Percentiles rank a stretch among this genome's conserved stretches.
These are phyloP conservation scores for Jaenimonas drosophilae DNA, from an alignment of 208 protist genomes.

Conservation along the genomic window DNA sequence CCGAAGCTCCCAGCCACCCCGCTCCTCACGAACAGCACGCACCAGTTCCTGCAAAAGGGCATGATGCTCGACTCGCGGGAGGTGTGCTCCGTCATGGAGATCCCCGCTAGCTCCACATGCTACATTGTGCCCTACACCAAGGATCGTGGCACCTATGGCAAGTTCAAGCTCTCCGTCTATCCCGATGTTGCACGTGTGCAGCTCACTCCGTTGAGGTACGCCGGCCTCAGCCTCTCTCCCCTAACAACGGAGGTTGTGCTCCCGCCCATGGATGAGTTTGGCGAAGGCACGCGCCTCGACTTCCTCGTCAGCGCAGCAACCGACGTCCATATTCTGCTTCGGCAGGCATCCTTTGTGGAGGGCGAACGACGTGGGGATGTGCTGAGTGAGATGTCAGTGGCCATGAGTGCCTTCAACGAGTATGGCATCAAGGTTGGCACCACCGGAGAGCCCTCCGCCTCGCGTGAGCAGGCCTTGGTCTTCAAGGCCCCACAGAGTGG, in stretches of 20 bases:
- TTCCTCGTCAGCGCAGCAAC: conserved; percentile 57
- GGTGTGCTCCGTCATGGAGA: conserved; percentile 66
- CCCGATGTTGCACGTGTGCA: conserved; percentile 67
- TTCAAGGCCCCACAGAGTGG: conserved; percentile 61
- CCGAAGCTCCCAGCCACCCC: conserved; percentile 50
- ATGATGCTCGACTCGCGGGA: conserved; percentile 75
- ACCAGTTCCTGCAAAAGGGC: conserved; percentile 69
- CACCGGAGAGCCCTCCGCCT: conserved; percentile 46
- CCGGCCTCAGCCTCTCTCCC: conserved; percentile 36
- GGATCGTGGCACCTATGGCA: conserved; percentile 45
- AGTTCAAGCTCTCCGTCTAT: conserved; percentile 77
- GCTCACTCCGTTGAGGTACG: conserved; percentile 62
- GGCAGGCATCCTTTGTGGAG: conserved; percentile 32
- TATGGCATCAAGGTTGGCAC: conserved; percentile 52
- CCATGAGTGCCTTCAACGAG: conserved; percentile 58
- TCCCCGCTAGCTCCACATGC: conserved; percentile 61
- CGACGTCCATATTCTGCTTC: conserved; percentile 74
- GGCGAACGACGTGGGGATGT: conserved; percentile 34
- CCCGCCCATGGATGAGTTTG: conserved; percentile 6
- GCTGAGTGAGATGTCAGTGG: conserved; percentile 36
- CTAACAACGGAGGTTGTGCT: conserved; percentile 16
- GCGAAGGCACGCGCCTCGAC: conserved; percentile 32
- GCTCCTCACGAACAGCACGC: conserved; percentile 61
- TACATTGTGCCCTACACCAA: conserved; percentile 81
- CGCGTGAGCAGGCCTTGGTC: conserved; percentile 62